Evolutionary conservation across 2,329 filamentous ascomycete genomes (phyloP).

Genomic region (Ceratocystiopsis brevicomis): DNA sequence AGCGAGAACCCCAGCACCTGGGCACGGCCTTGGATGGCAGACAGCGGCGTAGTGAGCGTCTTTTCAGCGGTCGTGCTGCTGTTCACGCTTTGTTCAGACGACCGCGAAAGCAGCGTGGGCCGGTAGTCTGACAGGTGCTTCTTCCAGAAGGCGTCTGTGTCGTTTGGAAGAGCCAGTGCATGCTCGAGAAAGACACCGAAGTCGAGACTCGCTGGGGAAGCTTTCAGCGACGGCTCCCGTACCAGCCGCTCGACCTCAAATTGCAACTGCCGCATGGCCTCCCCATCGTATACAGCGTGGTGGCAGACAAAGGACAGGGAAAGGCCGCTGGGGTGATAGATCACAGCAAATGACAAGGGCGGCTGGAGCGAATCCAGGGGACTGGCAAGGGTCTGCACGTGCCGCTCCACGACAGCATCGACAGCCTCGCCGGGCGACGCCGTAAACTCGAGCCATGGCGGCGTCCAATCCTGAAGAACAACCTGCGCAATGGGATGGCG

Average conservation of each 20-base stretch:
- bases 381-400: conserved; percentile 20
- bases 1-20: conserved; percentile 40
- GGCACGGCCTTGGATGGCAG: conserved; percentile 27
- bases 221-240: conserved; percentile 21
- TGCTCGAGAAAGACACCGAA: conserved; percentile 47
- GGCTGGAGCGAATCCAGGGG: conserved; percentile 25
- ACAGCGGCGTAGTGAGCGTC: conserved; percentile 20
- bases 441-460: conserved; percentile 19
- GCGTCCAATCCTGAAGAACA: conserved; percentile 31
- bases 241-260: conserved; percentile 48
- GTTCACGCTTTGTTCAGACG: background rate
- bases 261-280: conserved; percentile 51
- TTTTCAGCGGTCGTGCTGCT: conserved; percentile 8
- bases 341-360: conserved; percentile 25
- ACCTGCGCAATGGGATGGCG: conserved; percentile 53
- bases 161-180: conserved; percentile 28
- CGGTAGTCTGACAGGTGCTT: conserved; percentile 32
- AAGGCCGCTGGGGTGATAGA: conserved; percentile 14
- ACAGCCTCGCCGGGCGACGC: conserved; percentile 13
- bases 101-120: conserved; percentile 9
- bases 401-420: conserved; percentile 19
- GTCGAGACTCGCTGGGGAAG: conserved; percentile 21
- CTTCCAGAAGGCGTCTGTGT: conserved; percentile 48
- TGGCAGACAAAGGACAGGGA: conserved; percentile 41
- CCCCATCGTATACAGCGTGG: conserved; percentile 75